Evolutionary conservation across 495 filamentous ascomycete species (phyloP), one percentile per base, ranked within the genome.

Genomic region (Daldinia vernicosa): DNA sequence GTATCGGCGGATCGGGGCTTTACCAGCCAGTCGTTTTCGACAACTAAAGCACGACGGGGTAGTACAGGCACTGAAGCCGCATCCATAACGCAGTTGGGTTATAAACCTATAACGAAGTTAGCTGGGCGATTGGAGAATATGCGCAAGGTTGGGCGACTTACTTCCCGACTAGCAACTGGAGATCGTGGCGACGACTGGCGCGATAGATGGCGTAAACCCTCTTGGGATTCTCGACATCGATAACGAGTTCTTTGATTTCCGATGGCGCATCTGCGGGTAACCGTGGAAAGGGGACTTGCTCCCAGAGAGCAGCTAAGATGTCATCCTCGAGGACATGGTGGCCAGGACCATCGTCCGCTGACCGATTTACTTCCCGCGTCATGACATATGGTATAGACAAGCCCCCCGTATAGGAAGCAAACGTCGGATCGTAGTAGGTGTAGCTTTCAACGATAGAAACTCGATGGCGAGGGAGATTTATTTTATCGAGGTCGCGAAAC

Each of bases 11-110:
- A 91, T 88, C 3, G 93, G 92, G 6, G 84, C 86, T 66, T 88
- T 88, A 27, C 81, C 84, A 12, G 87, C 85, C 19, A 89, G 77
- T 60, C 90, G 84, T 75, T 85, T 90, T 59, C 91, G 89, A 77
- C 86, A 92, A 70, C 88, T 93, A 68, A 93, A 92, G 80, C 94
- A 97, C 33, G 92, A 93, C 14, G 92, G 78, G 1, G 89, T 95
- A 19, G 82, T 84, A 79, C 94, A 97, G 47, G 82, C 78, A n/a
- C 84, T 81, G 54, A 87, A 85, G 53, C 87, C 84, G 74, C 94
- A 97, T 60, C 94, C 94, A 63, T 93, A 86, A 37, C 93, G 86
- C n/a, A 97, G 85, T 80, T 97, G 94, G 19, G 85, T 82, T 66
- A 94, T 91, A 75, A 91, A 96, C 68, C 93, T 97, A 75, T n/a